Conservation (phyloP, 1,139 yeast genomes). For the Taiozyma sp. region DNA sequence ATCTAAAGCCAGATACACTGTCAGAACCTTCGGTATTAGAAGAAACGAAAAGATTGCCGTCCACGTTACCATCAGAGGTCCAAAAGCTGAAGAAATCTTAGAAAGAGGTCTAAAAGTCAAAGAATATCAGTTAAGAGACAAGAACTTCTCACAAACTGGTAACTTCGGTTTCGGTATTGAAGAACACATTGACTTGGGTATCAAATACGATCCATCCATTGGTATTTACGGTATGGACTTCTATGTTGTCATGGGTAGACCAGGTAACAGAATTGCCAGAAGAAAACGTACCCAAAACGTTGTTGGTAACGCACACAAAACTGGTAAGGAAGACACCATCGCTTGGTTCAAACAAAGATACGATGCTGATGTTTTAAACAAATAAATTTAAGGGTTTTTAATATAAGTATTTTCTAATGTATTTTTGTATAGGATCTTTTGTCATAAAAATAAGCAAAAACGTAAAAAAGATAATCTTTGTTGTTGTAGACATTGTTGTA, state of each 20-base stretch:
- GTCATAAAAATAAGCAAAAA: neutral
- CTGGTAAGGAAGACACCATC: slow-evolving; percentile 91
- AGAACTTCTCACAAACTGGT: slow-evolving; percentile 98
- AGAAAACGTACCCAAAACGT: slow-evolving; percentile 94
- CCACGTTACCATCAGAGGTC: slow-evolving; percentile 99
- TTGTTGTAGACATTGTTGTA: neutral
- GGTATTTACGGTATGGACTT: slow-evolving; percentile 99
- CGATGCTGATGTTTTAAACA: slow-evolving; percentile 96
- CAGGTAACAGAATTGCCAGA: slow-evolving; percentile 98
- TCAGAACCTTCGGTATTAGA: slow-evolving; percentile 99
- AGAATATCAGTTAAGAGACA: slow-evolving; percentile 94
- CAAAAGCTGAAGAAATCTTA: slow-evolving; percentile 99
- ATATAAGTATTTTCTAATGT: neutral
- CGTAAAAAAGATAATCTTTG: neutral
- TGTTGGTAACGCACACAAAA: slow-evolving; percentile 91
- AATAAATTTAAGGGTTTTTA: slow-evolving; percentile 34
- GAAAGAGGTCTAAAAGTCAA: slow-evolving; percentile 99
- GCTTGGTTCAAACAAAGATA: slow-evolving; percentile 99
- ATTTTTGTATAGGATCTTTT: neutral
- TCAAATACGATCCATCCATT: slow-evolving; percentile 99
- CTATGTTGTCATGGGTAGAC: slow-evolving; percentile 99
- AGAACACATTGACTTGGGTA: slow-evolving; percentile 99
- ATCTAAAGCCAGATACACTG: slow-evolving; percentile 99
- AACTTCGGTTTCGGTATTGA: slow-evolving; percentile 99
- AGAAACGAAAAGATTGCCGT: slow-evolving; percentile 99